Base-by-base conservation (phyloP, 495 filamentous ascomycete genomes). In the Cercophora sp. region DNA sequence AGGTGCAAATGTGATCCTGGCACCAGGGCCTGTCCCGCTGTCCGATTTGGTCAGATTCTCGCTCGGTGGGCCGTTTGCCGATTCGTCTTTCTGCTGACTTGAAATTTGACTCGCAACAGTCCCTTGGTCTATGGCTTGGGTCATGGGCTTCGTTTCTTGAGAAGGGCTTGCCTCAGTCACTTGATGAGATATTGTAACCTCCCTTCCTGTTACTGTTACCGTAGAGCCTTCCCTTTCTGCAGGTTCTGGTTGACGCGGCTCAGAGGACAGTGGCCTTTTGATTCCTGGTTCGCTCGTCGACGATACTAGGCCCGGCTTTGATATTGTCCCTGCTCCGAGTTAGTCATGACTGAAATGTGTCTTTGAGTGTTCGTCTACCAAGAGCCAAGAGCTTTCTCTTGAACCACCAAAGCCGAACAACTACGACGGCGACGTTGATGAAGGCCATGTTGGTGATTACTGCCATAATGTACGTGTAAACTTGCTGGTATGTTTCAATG, bases 331-430 rank as follows among this genome's bases (percentile, higher is more conserved):
- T 36, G 9, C 32, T 11, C 13, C 13, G 9, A 36, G 32, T 36
- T 36, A 36, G 3, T n/a, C 9, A 3, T n/a, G 3, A 11, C 3
- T n/a, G 13, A 16, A 11, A 36, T 36, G 32, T 2, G 18, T 4
- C 4, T 3, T 4, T 3, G 9, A 4, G 18, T 5, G n/a, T 6
- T 39, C 4, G n/a, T n/a, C 11, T 5, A 18, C 36, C 36, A 39
- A 39, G 11, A 2, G 36, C 8, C 36, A 39, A 2, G 3, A 39
- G 36, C n/a, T 39, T 39, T 19, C n/a, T 8, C 36, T 39, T 39
- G n/a, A 39, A 39, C 36, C 36, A 39, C 36, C 36, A 39, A 39
- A 39, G 36, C 36, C 36, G 36, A 39, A 39, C 36, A 3, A 18
- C 36, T 1, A 39, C 36, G 36, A 39, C 36, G 16, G 22, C 22